These are phyloP conservation scores for Tylopilus intermedius DNA, from an alignment of 768 basidiomycete genomes.

Conservation along the genomic window DNA sequence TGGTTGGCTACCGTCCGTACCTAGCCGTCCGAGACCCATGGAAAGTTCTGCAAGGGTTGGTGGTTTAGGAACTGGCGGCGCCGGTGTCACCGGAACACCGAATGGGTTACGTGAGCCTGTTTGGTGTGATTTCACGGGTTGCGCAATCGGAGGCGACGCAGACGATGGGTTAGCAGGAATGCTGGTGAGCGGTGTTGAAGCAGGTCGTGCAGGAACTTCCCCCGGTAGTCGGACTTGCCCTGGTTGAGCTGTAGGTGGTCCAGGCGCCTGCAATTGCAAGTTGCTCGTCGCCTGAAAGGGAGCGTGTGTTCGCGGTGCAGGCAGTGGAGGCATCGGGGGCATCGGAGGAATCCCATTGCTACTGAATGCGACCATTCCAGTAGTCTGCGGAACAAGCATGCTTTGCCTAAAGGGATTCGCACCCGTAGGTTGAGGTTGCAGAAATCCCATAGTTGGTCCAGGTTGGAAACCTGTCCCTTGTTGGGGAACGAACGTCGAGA, in stretches of 20 bases:
- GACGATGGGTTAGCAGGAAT: conserved; percentile 24
- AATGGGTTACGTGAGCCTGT: conserved; percentile 97
- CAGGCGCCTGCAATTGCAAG: conserved; percentile 14
- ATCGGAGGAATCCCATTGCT: conserved; percentile 18
- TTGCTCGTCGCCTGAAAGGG: conserved; percentile 10
- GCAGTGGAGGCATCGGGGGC: conserved; percentile 4
- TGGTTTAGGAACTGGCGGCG: conserved; percentile 65
- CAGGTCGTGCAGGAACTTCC: conserved; percentile 52
- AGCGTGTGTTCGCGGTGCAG: conserved; percentile 6
- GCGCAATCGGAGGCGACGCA: conserved; percentile 42
- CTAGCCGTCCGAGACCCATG: conserved; percentile 38
- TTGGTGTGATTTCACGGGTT: conserved; percentile 77
- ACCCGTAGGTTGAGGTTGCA: conserved; percentile 54
- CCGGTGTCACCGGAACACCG: conserved; percentile 60
- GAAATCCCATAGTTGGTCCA: conserved; percentile 42
- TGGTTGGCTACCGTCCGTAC: conserved; percentile 26
- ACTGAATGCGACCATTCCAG: conserved; percentile 49
- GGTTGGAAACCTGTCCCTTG: conserved; percentile 44
- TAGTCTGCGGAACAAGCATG: conserved; percentile 60
- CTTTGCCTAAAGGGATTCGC: conserved; percentile 84
- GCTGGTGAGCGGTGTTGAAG: conserved; percentile 65
- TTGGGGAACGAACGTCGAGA: conserved; percentile 51
- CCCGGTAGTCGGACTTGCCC: conserved; percentile 9
- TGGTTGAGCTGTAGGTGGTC: conserved; percentile 5
- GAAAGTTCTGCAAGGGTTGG: conserved; percentile 81